Conservation (phyloP, 1,139 yeast genomes). For the Protomyces pachydermus region DNA sequence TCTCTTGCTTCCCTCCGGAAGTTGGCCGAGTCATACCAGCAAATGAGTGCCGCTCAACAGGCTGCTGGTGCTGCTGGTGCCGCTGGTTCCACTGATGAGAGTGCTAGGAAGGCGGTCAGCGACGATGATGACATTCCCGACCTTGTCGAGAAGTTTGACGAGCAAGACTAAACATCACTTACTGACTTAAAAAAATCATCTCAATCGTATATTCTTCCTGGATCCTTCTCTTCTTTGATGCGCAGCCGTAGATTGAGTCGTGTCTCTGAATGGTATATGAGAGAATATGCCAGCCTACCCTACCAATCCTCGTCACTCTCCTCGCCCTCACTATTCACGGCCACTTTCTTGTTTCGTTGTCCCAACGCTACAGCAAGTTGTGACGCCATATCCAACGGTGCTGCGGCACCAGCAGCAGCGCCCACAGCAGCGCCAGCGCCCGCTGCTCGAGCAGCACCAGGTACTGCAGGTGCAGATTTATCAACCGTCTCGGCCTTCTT, state of each 20-base stretch:
- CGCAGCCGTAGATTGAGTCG: too few species aligned
- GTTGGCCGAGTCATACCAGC: constrained; percentile 73
- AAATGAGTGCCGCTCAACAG: constrained; percentile 41
- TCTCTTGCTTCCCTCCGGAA: constrained; percentile 83
- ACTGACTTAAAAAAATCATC: neutral
- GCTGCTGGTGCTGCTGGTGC: constrained; percentile 47
- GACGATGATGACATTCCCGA: constrained; percentile 70
- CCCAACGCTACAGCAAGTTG: constrained; percentile 21
- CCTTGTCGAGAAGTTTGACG: constrained; percentile 48
- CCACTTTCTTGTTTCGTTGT: constrained; percentile 21
- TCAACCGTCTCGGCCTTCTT: constrained; percentile 77
- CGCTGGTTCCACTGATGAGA: constrained; percentile 50
- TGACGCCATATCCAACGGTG: constrained; percentile 17
- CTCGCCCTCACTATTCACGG: constrained; percentile 18
- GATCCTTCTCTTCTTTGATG: too few species aligned
- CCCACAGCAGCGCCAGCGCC: constrained; percentile 8
- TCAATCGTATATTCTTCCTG: neutral
- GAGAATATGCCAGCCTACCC: neutral
- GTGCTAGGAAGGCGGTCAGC: constrained; percentile 44
- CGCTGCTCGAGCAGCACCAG: constrained; percentile 12
- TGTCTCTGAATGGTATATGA: neutral
- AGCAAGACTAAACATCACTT: constrained; percentile 17
- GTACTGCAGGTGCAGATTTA: constrained; percentile 11
- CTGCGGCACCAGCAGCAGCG: constrained; percentile 9
- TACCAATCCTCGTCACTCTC: constrained; percentile 26